phyloP scores from a whole-genome alignment of 2,329 filamentous ascomycete genomes.

The Sclerotinia nivalis region DNA sequence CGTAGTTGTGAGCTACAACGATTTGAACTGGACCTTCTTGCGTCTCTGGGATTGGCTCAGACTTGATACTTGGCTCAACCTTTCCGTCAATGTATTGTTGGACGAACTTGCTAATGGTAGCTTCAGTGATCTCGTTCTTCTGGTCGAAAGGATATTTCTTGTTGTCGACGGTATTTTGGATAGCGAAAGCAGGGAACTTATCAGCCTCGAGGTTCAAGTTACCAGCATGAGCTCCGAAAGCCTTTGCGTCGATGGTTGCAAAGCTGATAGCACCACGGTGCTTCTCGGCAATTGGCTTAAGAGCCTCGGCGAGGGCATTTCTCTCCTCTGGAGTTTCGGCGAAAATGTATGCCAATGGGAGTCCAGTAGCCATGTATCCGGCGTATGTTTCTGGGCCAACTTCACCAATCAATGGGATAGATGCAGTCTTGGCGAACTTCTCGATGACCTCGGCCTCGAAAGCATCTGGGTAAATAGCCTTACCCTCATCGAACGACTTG shows the following conservation, averaged over 20 bases:
- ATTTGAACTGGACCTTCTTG: conserved; percentile 87
- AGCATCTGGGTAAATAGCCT: conserved; percentile 77
- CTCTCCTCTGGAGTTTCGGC: conserved; percentile 90
- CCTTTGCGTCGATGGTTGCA: conserved; percentile 92
- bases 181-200: conserved; percentile 96
- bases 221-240: conserved; percentile 89
- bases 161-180: conserved; percentile 94
- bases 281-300: conserved; percentile 87
- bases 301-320: conserved; percentile 68
- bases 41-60: conserved; percentile 90
- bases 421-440: conserved; percentile 78
- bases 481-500: conserved; percentile 98
- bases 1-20: conserved; percentile 91
- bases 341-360: conserved; percentile 97
- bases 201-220: conserved; percentile 97
- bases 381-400: conserved; percentile 96
- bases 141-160: conserved; percentile 95
- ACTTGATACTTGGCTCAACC: conserved; percentile 96
- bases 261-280: conserved; percentile 96
- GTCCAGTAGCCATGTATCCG: conserved; percentile 86
- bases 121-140: conserved; percentile 69
- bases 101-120: conserved; percentile 76
- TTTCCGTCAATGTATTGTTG: conserved; percentile 84
- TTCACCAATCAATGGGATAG: conserved; percentile 90
- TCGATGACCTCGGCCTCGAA: conserved; percentile 80